Evolutionary conservation across 2,329 filamentous ascomycete genomes (phyloP), one percentile per base, ranked within the genome.

Genomic region (Colletotrichum somersetense): DNA sequence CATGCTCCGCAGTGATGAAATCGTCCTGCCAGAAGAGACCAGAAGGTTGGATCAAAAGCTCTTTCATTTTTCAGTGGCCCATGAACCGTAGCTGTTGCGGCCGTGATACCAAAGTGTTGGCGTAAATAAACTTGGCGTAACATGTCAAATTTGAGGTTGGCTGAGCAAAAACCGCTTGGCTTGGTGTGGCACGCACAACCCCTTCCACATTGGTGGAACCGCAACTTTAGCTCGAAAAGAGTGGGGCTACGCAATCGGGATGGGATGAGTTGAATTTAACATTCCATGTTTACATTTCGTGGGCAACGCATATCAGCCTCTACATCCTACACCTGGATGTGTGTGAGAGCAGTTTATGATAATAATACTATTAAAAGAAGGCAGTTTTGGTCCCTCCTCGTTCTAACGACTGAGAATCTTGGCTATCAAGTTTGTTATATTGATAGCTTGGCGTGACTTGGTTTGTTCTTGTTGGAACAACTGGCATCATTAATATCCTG

Each of bases 1-100:
- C 87, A 70, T 87, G 83, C 42, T 83, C 80, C 0, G 80, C 67
- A 0, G 80, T 81, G 76, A 88, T 82, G 75, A 87, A 88, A 72
- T 87, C 79, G 11, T 80, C 74, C 72, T 87, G 81, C 82, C 84
- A 84, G 35, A 82, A 76, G 8, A 86, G 75, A 5, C 84, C 84
- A 0, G 78, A 76, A 0, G 84, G 84, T 48, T 73, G 72, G 3
- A 76, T 78, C 4, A 73, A 62, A 16, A 78, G 71, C 48, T 77
- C 76, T 35, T 76, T 67, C 77, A 78, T 50, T 10, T 11, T 18
- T 5, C 1, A 20, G 4, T 18, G 26, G 16, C 7, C 4, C 26
- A 33, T 53, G 16, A 26, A 33, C 14, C 8, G 23, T 18, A 16
- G 23, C 23, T 52, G 48, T 12, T 12, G 48, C 2, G 5, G 23